Evolutionary conservation across 495 filamentous ascomycete genomes (phyloP).

Genomic region (Hyaloscypha bicolor): DNA sequence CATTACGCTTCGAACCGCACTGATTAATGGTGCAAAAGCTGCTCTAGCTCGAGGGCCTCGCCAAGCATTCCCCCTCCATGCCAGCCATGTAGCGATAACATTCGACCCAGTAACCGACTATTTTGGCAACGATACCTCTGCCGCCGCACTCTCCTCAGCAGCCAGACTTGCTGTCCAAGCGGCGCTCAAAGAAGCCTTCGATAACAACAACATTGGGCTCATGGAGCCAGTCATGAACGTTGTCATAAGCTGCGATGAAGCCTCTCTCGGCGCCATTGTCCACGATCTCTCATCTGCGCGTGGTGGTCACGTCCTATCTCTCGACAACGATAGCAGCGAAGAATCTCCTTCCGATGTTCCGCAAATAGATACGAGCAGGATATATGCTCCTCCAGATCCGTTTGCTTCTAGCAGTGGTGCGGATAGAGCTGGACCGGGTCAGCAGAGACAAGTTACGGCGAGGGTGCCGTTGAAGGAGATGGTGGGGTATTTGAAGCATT

Average conservation of each 20-base stretch:
- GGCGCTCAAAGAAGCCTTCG: constrained; percentile 61
- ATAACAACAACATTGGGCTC: constrained; percentile 55
- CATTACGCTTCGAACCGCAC: constrained; percentile 59
- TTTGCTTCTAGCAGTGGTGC: constrained; percentile 56
- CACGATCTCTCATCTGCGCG: constrained; percentile 83
- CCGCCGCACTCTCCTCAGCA: constrained; percentile 76
- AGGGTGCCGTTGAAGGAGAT: constrained; percentile 93
- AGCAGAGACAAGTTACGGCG: constrained; percentile 64
- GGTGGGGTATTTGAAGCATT: constrained; percentile 91
- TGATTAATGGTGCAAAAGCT: constrained; percentile 78
- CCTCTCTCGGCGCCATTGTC: constrained; percentile 78
- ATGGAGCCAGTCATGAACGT: constrained; percentile 95
- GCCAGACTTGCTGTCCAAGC: constrained; percentile 70
- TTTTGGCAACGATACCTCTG: constrained; percentile 65
- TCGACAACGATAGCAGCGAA: constrained; percentile 61
- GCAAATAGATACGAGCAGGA: constrained; percentile 63
- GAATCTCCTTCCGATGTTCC: constrained; percentile 30
- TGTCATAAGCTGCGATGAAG: constrained; percentile 81
- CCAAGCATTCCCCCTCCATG: constrained; percentile 74
- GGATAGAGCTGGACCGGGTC: constrained; percentile 23
- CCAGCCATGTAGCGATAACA: constrained; percentile 65
- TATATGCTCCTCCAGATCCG: constrained; percentile 86
- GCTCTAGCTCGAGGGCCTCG: constrained; percentile 84
- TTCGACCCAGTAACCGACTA: constrained; percentile 68
- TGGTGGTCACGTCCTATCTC: constrained; percentile 82